These are phyloP conservation scores for Juglanconis sp. DNA, from an alignment of 2,329 filamentous ascomycete species.

Conservation along the genomic window DNA sequence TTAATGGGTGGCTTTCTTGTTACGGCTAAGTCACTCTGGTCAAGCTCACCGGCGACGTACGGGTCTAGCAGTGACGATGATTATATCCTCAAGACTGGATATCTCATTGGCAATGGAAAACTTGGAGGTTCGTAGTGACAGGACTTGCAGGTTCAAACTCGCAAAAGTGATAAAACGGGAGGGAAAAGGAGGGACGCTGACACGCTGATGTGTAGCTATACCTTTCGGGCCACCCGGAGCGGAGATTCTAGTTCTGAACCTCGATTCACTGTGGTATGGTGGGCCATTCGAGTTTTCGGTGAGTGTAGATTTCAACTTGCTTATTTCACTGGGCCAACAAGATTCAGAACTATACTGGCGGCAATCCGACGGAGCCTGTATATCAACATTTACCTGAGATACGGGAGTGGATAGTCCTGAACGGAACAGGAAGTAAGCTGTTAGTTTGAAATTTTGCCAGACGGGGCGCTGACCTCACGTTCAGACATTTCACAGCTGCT, in stretches of 20 bases:
- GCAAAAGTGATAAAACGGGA: no score
- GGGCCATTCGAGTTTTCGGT: slow-evolving; percentile 41
- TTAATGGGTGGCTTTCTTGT: not conserved
- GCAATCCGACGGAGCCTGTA: slow-evolving; percentile 38
- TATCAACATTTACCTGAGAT: slow-evolving; percentile 37
- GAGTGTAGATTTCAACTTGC: slow-evolving; percentile 11
- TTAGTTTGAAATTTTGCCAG: no score
- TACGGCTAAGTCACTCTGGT: slow-evolving; percentile 9
- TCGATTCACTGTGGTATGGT: slow-evolving; percentile 49
- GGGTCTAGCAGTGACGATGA: slow-evolving; percentile 5
- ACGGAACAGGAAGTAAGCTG: slow-evolving; percentile 42
- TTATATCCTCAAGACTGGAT: slow-evolving; percentile 32
- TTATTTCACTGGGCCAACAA: not conserved
- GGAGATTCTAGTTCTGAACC: slow-evolving; percentile 43
- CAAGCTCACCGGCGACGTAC: slow-evolving; percentile 8
- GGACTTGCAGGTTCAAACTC: not conserved
- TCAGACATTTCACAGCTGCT: slow-evolving; percentile 36
- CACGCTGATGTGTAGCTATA: slow-evolving; percentile 28
- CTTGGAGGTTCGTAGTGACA: slow-evolving; percentile 34
- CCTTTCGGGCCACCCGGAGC: slow-evolving; percentile 39
- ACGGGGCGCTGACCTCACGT: not conserved
- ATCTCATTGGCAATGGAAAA: slow-evolving; percentile 47
- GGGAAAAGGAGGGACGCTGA: not conserved
- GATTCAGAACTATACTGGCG: slow-evolving; percentile 40
- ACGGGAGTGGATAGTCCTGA: slow-evolving; percentile 44